Evolutionary conservation across 495 filamentous ascomycete species (phyloP), one percentile per base, ranked within the genome.

Genomic region (Penicillium simplicissimum): DNA sequence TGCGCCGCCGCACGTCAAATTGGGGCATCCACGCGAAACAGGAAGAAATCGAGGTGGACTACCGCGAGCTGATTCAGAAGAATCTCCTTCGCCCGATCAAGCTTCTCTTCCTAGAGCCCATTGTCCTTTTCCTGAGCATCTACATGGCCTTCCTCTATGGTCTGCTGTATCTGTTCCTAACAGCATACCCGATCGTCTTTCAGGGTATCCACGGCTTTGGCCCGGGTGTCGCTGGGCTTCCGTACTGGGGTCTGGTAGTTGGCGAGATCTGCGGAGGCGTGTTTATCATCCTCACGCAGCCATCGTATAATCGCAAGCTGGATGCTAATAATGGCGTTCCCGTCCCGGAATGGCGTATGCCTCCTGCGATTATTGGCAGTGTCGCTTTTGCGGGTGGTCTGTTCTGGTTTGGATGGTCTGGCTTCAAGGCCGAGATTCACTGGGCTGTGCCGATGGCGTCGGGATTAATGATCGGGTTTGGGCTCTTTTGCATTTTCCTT

Each of bases 11-110:
- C 47, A 96, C 93, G 8, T 84, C 86, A 69, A 96, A 96, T 76
- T 96, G 92, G 92, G 93, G 91, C 48, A 96, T 97, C 63, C 92
- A 96, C 76, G 90, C 92, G 49, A 96, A 93, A 70, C 90, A 96
- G 72, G 93, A 96, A 69, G 92, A 96, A 77, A 94, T 95, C 60
- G 91, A 95, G 74, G 81, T 96, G 56, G 89, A 95, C 74, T 81
- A 96, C 63, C 72, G 80, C 33, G 90, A 96, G 74, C 79, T 96
- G 13, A 42, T 96, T 42, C 84, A 80, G 61, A 94, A 94, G 82
- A 96, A 96, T 73, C 93, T 95, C 72, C 84, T 79, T 61, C 85
- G 93, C 37, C 93, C 92, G 0, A 74, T 96, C 65, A 82, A 88
- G 55, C 85, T 96, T 57, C 83, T 96, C 10, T 82, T 95, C 66